Base-by-base conservation (phyloP, 352 stramenopile species). In the Phytophthora vignae region DNA sequence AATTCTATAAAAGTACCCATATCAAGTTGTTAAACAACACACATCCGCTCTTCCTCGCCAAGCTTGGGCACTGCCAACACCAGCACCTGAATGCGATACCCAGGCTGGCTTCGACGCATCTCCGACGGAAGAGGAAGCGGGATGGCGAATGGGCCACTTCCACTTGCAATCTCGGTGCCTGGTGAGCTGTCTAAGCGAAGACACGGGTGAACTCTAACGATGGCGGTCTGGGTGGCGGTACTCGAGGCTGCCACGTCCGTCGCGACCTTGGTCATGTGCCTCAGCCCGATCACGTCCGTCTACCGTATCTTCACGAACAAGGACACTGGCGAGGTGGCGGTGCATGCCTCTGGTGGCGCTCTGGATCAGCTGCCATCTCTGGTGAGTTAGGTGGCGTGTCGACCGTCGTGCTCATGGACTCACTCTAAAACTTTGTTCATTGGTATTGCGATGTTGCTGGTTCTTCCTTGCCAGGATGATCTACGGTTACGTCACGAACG, bases 401-500 rank as follows among this genome's bases (percentile, higher is more conserved):
- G 46, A 9, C 8, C 6, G 10, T 38, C 5, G n/a, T 61, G 38
- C 53, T n/a, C 7, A 4, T 29, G 25, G 25, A 4, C 25, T 29
- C 25, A 29, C 25, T 29, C 25, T 29, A 29, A 4, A 4, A 29
- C 25, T 11, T n/a, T 60, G 9, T 27, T 27, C 8, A 12, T 53
- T 22, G 15, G 10, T 4, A 10, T 15, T 60, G 1, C 36, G 12
- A 22, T 15, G 40, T 4, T 25, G 11, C 62, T 5, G 33, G 15
- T 48, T 12, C n/a, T n/a, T n/a, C n/a, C 15, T 48, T 48, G 40
- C 17, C 33, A 78, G 71, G 71, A 76, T 80, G 67, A 63, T 84
- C 25, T 86, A 81, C 53, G 76, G 79, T 50, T 82, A 79, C 46
- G 59, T 86, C 19, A 73, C 64, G 19, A 50, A 75, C 31, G 53